A percentile compares a stretch with the other conserved stretches of the same genome.
Evolutionary conservation across 208 protist genomes (phyloP).

Genomic region (Naegleria fowleri): DNA sequence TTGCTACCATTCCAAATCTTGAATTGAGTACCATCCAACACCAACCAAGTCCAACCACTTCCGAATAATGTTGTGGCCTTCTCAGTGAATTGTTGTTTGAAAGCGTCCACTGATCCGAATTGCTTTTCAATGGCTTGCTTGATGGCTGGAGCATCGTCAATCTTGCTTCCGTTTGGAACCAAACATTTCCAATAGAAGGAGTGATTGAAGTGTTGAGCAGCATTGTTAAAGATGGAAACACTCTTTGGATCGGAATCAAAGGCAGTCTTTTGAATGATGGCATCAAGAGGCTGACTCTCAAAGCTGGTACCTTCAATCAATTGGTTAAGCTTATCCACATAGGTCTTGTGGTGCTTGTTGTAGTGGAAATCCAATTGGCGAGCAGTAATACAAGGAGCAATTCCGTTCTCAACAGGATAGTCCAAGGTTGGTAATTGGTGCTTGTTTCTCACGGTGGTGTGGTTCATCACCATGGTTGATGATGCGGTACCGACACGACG

Average conservation of each 20-base stretch:
- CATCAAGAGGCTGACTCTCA: constrained; percentile 69
- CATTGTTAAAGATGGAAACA: constrained; percentile 72
- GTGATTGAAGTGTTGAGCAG: constrained; percentile 85
- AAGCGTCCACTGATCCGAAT: constrained; percentile 70
- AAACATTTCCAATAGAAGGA: constrained; percentile 80
- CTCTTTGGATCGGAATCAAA: constrained; percentile 45
- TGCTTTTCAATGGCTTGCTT: constrained; percentile 58
- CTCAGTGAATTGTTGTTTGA: constrained; percentile 65
- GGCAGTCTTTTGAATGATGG: constrained; percentile 60
- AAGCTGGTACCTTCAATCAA: constrained; percentile 72
- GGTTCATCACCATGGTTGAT: too few species aligned
- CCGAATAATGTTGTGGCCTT: constrained; percentile 70
- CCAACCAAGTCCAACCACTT: constrained; percentile 78
- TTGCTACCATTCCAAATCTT: constrained; percentile 79
- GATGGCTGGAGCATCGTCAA: constrained; percentile 52
- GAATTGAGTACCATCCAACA: constrained; percentile 65
- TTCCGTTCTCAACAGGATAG: constrained; percentile 77
- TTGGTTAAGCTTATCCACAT: constrained; percentile 78
- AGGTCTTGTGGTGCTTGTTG: constrained; percentile 71
- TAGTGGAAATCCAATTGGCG: constrained; percentile 80
- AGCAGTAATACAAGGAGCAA: constrained; percentile 70
- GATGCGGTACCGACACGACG: too few species aligned
- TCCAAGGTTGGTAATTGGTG: constrained; percentile 65
- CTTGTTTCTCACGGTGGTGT: not conserved
- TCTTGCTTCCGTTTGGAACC: constrained; percentile 74